phyloP scores from a whole-genome alignment of 164 flowering plant genomes.

The Cinnamomum micranthum region DNA sequence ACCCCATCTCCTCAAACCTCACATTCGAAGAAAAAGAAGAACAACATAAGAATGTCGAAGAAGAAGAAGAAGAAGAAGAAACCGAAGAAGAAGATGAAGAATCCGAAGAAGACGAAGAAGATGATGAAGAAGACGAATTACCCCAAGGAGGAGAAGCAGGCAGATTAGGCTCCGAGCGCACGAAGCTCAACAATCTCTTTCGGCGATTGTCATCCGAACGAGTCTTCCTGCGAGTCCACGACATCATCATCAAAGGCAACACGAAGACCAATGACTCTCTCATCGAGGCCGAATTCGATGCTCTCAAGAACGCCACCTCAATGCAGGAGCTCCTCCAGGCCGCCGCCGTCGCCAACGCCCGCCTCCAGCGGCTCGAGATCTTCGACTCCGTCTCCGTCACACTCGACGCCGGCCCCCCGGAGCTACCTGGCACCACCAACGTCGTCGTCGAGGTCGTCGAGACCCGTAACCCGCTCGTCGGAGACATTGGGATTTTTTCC shows the following conservation, averaged over 20 bases:
- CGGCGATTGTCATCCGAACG: slow-evolving; percentile 42
- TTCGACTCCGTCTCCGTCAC: slow-evolving; percentile 75
- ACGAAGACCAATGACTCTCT: slow-evolving; percentile 66
- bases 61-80: neutral
- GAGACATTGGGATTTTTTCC: slow-evolving; percentile 64
- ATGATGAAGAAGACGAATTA: slow-evolving; percentile 27
- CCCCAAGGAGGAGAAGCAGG: slow-evolving; percentile 22
- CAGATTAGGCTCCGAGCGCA: slow-evolving; percentile 24
- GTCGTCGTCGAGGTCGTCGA: slow-evolving; percentile 73
- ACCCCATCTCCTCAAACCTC: neutral
- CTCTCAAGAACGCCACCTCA: slow-evolving; percentile 40
- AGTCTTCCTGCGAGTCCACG: slow-evolving; percentile 70
- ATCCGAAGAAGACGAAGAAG: slow-evolving; percentile 13
- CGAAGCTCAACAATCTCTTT: slow-evolving; percentile 35
- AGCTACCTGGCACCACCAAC: slow-evolving; percentile 80
- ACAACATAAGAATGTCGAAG: neutral
- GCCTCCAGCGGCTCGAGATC: slow-evolving; percentile 51
- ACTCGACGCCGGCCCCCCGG: slow-evolving; percentile 86
- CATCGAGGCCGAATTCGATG: slow-evolving; percentile 62
- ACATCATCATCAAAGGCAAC: slow-evolving; percentile 78
- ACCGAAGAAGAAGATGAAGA: slow-evolving; percentile 6
- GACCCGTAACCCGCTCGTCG: slow-evolving; percentile 48
- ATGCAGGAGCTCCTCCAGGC: slow-evolving; percentile 63
- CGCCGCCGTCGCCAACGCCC: slow-evolving; percentile 50
- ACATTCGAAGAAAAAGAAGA: neutral